Percentiles rank a stretch among this genome's conserved stretches.
phyloP scores from a whole-genome alignment of 805 yeast species.

The Kodamaea kakaduensis region DNA sequence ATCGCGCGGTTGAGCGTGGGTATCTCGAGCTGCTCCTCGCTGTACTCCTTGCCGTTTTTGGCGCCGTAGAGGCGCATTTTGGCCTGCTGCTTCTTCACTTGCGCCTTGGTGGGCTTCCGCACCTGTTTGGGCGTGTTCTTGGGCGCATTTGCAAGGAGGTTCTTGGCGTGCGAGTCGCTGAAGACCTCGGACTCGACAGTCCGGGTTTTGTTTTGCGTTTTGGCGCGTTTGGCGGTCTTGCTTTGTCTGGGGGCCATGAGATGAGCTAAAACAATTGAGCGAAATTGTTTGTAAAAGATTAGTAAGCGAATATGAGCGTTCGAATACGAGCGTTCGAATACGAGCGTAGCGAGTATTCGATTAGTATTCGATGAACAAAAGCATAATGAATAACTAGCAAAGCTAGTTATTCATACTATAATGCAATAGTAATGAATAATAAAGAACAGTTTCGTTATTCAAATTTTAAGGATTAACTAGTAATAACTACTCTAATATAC shows the following conservation, averaged over 20 bases:
- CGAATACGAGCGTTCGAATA: no score
- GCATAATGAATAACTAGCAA: no score
- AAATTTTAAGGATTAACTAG: no score
- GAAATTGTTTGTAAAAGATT: no score
- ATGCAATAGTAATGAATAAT: no score
- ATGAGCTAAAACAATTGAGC: no score
- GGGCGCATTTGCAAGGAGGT: slow-evolving; percentile 56
- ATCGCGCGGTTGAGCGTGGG: slow-evolving; percentile 81
- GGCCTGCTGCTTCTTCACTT: slow-evolving; percentile 64
- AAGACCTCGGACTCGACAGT: slow-evolving; percentile 63
- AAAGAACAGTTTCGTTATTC: no score
- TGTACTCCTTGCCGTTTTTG: slow-evolving; percentile 51
- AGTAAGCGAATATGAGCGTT: no score
- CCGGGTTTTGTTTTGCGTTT: slow-evolving; percentile 50
- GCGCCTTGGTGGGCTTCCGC: slow-evolving; percentile 44
- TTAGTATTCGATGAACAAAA: no score
- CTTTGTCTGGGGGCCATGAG: slow-evolving; percentile 62
- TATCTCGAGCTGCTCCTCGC: slow-evolving; percentile 74
- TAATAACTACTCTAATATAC: no score
- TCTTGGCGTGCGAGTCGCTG: slow-evolving; percentile 65
- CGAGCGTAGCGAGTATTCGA: no score
- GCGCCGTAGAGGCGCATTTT: slow-evolving; percentile 65
- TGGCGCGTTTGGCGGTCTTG: slow-evolving; percentile 54
- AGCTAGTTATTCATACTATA: no score
- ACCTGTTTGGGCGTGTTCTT: slow-evolving; percentile 57